Evolutionary conservation across 106 monocot genomes (phyloP), one percentile per base, ranked within the genome.

Genomic region (Ottelia alismoides): DNA sequence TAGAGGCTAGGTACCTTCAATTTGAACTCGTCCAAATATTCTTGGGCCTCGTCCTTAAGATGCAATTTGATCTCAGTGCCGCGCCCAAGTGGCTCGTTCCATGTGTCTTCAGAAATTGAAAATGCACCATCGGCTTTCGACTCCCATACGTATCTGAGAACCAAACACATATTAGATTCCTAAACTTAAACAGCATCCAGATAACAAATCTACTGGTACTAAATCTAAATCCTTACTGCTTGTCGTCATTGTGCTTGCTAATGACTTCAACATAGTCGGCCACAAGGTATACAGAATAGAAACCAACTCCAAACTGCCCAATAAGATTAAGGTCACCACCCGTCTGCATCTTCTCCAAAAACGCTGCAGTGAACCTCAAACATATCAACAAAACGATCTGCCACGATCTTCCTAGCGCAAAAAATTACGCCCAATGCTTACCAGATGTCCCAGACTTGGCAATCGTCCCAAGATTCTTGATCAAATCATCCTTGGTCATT

Each of bases 231-330:
- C 30, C 82, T 61, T 79, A 98, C 96, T 98, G 96, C 68, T 82
- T 77, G 64, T 98, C 90, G 68, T 90, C 96, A 53, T 90, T 90
- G 70, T 89, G 82, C 58, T 98, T 98, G 82, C 90, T 90, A 28
- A 98, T 72, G 53, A 98, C 96, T 66, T 98, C 89, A 30, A 98
- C 96, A 57, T 98, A 90, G 57, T 89, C 89, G 48, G 96, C 76
- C 61, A 98, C 96, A 32, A 98, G 73, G 67, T 90, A 98, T 11
- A 86, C 89, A 44, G 96, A 98, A 56, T 98, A 98, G 70, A 96
- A 96, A 1, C 94, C 94, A 65, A 96, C 94, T 50, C 94, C 94
- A 57, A 96, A 96, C 58, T 96, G 96, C n/a, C 96, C 96, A 55
- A 98, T 98, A 30, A 98, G 85, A 62, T 71, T 98, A 25, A 98